Conservation (phyloP, 2,329 filamentous ascomycete genomes). For the Alternaria sp. region DNA sequence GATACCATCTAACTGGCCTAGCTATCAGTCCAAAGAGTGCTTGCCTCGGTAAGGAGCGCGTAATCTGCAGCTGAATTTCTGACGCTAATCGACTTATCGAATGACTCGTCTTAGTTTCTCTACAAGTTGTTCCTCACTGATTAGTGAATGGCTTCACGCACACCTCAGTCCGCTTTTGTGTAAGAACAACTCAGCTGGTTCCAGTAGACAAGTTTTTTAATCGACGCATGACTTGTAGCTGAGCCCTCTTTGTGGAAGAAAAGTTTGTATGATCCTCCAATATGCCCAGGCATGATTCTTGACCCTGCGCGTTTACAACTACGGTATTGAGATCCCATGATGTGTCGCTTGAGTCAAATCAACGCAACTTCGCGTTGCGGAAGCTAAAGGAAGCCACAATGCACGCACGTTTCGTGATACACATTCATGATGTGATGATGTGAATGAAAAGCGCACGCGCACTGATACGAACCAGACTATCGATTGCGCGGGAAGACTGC, state of each 20-base stretch:
- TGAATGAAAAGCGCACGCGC: not conserved
- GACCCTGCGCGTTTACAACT: not conserved
- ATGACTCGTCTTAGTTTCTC: not conserved
- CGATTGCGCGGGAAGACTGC: constrained; percentile 10
- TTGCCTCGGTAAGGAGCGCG: not conserved
- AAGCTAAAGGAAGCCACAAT: not conserved
- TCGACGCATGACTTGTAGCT: not conserved
- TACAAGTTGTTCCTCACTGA: not conserved
- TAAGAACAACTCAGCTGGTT: too few relatives aligned
- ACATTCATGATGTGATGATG: not conserved
- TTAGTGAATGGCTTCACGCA: not conserved
- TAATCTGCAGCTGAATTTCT: not conserved
- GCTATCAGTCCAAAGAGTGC: not conserved
- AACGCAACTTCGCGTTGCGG: not conserved
- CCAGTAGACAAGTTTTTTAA: not conserved
- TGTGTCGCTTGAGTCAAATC: not conserved
- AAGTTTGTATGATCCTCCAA: not conserved
- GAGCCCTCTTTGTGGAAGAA: not conserved
- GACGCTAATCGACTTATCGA: not conserved
- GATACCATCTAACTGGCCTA: too few relatives aligned
- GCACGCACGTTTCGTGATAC: not conserved
- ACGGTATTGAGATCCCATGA: not conserved
- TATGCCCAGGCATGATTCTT: not conserved
- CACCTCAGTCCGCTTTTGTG: not conserved
- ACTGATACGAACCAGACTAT: constrained; percentile 17